Base-by-base conservation (phyloP, 2,329 filamentous ascomycete species). In the Ceratocystis albifundus region DNA sequence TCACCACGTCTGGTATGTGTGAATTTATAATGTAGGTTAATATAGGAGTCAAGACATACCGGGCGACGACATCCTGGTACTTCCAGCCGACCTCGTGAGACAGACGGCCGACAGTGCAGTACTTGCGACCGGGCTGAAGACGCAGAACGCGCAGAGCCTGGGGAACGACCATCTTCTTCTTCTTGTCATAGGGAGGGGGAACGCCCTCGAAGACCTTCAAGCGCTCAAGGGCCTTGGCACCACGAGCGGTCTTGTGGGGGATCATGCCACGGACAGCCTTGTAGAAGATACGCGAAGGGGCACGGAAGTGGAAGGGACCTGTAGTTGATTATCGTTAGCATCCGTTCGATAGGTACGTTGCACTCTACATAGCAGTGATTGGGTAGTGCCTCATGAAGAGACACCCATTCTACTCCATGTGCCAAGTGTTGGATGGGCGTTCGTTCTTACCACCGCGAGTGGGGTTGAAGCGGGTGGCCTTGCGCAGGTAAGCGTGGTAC, bases 231-330 rank as follows among this genome's bases (percentile, higher is more conserved):
- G 94, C 94, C 75, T 93, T 93, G 75, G 90, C 88, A 82, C 94
- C 94, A 77, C 94, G 93, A 79, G 94, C 87, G 74, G 94, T 99
- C 90, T 99, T 99, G 90, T 99, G 94, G 77, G 94, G 94, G 74
- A 99, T 95, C 94, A 99, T 99, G 80, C 94, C 94, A 80, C 94
- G 93, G 82, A 99, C 90, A 78, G 94, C 91, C 89, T 96, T 96
- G 89, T 96, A 99, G 88, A 99, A 96, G 85, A 99, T 96, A 82
- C 95, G 89, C 76, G 92, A 96, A 71, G 94, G 94, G 75, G 93
- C 91, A 79, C 94, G 94, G 91, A 96, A 97, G 84, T 99, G 94
- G 91, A 97, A 99, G 80, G 94, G 94, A 84, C 93, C 88, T 91
- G 75, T n/a, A n/a, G n/a, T 69, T 66, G 62, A 71, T 74, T 74